Conservation (phyloP, 108 stramenopile species). For the Nitzschia putrida region DNA sequence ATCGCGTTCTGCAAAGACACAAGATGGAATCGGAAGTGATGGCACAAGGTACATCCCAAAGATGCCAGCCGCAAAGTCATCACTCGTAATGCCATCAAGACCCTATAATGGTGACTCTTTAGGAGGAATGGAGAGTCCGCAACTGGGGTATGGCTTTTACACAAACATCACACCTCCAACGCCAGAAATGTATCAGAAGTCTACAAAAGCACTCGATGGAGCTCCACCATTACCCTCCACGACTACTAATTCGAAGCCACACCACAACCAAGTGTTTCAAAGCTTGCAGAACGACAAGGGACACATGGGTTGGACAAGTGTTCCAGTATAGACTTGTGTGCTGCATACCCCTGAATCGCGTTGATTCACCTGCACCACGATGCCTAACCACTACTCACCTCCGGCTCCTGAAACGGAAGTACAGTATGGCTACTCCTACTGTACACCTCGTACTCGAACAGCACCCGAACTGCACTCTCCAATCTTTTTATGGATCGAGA, state of each 20-base stretch:
- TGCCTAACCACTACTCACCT: background rate
- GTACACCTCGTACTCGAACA: background rate
- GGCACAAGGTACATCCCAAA: constrained; percentile 43
- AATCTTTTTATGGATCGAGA: background rate
- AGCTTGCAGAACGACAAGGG: constrained; percentile 30
- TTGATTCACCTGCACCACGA: background rate
- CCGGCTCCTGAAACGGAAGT: too few relatives aligned
- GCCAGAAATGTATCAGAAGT: constrained; percentile 55
- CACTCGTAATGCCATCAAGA: constrained; percentile 46
- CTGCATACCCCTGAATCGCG: background rate
- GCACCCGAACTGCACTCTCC: background rate
- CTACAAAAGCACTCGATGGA: background rate
- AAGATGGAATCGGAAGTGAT: background rate
- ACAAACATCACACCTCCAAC: constrained; percentile 79
- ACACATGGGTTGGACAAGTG: constrained; percentile 46
- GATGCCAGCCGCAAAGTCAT: constrained; percentile 42
- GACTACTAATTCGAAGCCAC: background rate
- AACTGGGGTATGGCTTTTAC: constrained; percentile 72
- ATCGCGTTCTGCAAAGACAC: constrained; percentile 31
- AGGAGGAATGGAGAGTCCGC: constrained; percentile 61
- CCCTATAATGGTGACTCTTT: constrained; percentile 14
- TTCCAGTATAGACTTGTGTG: constrained; percentile 32
- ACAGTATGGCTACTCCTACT: too few relatives aligned
- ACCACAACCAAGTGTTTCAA: constrained; percentile 49
- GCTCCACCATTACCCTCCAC: background rate